phyloP scores from a whole-genome alignment of 1,139 yeast genomes.

The Saccharomyces hybrid region DNA sequence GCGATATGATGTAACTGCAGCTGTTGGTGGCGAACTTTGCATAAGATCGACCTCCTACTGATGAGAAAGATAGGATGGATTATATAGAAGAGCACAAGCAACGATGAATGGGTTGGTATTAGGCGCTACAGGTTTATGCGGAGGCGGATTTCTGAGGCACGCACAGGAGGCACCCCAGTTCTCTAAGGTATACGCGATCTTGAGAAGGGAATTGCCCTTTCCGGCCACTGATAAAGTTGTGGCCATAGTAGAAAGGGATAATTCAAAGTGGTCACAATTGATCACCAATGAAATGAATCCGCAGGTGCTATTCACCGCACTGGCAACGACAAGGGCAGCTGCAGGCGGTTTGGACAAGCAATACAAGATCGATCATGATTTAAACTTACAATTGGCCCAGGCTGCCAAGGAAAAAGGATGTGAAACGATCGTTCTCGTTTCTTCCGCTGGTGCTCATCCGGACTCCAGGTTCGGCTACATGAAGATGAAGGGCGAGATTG shows the following conservation, averaged over 20 bases:
- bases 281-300: slow-evolving; percentile 21
- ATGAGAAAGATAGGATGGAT: background rate
- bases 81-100: background rate
- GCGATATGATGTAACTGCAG: background rate
- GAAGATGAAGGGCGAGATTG: slow-evolving; percentile 57
- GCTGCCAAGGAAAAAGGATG: slow-evolving; percentile 63
- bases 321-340: slow-evolving; percentile 66
- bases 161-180: slow-evolving; percentile 33
- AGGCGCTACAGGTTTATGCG: slow-evolving; percentile 61
- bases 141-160: slow-evolving; percentile 39
- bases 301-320: slow-evolving; percentile 44
- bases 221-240: slow-evolving; percentile 2
- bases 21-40: background rate
- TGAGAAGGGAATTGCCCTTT: slow-evolving; percentile 36
- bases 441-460: slow-evolving; percentile 51
- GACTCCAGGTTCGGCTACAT: slow-evolving; percentile 49
- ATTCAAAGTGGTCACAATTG: slow-evolving; percentile 36
- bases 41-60: background rate
- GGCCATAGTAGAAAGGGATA: slow-evolving; percentile 34
- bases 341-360: slow-evolving; percentile 69
- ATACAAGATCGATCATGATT: slow-evolving; percentile 59
- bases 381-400: slow-evolving; percentile 55
- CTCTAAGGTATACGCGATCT: slow-evolving; percentile 37
- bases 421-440: slow-evolving; percentile 54
- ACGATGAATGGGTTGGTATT: slow-evolving; percentile 32